A percentile compares a stretch with the other conserved stretches of the same genome.
Conservation (phyloP, 306 rosid species). For the Inga leiocalycina region DNA sequence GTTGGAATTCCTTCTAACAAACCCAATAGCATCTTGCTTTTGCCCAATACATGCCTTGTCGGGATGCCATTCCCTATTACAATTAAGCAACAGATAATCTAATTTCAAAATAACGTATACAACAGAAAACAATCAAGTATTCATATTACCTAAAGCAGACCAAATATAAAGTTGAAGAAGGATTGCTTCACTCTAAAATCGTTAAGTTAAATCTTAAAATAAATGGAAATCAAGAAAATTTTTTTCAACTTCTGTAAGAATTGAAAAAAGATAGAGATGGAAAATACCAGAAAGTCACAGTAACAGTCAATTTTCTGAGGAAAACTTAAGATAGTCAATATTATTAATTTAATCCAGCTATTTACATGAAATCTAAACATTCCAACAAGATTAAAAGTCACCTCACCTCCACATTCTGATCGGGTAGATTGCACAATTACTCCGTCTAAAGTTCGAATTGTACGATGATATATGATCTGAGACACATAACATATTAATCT, state of each 20-base stretch:
- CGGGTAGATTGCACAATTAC: conserved; percentile 82
- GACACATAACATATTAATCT: conserved; percentile 22
- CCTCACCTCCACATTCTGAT: conserved; percentile 76
- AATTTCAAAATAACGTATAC: conserved; percentile 28
- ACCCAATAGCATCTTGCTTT: conserved; percentile 88
- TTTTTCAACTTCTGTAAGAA: conserved; percentile 9
- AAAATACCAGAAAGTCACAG: neutral
- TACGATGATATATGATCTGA: conserved; percentile 83
- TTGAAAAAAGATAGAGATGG: conserved; percentile 7
- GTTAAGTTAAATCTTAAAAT: neutral
- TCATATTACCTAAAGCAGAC: conserved; percentile 16
- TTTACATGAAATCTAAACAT: conserved; percentile 6
- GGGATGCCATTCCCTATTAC: conserved; percentile 79
- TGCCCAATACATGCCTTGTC: conserved; percentile 77
- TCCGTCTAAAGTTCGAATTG: conserved; percentile 86
- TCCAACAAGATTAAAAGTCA: conserved; percentile 23
- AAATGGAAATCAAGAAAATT: conserved; percentile 4
- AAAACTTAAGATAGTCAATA: conserved; percentile 20
- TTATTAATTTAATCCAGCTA: conserved; percentile 1
- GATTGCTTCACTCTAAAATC: conserved; percentile 20
- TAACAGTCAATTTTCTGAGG: neutral
- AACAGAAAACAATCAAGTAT: conserved; percentile 24
- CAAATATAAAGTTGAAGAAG: conserved; percentile 9
- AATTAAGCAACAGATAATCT: conserved; percentile 19
- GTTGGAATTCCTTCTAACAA: conserved; percentile 95